A percentile compares a stretch with the other conserved stretches of the same genome.
Conservation (phyloP, 495 filamentous ascomycete species). For the Xylaria flabelliformis region DNA sequence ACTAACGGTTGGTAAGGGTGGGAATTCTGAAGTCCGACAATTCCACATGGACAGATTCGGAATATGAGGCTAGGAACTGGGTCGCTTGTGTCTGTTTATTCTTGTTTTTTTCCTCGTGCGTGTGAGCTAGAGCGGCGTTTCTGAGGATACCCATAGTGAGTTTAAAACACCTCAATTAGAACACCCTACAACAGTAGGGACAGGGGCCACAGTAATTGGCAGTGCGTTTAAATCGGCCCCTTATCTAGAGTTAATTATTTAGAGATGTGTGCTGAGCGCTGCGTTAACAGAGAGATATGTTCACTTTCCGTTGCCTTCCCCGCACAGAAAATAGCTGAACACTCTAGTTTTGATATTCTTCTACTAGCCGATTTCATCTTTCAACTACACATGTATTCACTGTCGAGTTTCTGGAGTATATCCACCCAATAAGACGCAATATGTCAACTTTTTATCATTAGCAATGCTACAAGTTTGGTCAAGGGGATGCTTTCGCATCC, state of each 20-base stretch:
- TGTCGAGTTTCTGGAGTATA: neutral
- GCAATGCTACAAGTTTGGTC: neutral
- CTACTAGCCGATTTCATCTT: neutral
- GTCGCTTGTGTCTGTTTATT: neutral
- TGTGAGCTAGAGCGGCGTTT: neutral
- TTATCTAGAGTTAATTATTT: neutral
- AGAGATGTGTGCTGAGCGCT: neutral
- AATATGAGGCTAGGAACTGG: slow-evolving; percentile 8
- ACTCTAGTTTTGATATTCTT: neutral
- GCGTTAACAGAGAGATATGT: neutral
- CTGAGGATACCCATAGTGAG: neutral
- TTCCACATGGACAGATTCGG: slow-evolving; percentile 40
- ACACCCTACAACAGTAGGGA: neutral
- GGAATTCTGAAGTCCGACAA: slow-evolving; percentile 37
- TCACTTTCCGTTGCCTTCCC: neutral
- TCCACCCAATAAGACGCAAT: neutral
- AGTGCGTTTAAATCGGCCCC: neutral
- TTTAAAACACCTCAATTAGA: neutral
- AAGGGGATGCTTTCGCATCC: neutral
- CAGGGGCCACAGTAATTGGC: neutral
- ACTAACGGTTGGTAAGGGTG: slow-evolving; percentile 35
- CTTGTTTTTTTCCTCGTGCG: neutral
- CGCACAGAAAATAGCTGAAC: neutral
- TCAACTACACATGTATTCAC: neutral
- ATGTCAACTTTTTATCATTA: neutral